A percentile compares a stretch with the other conserved stretches of the same genome.
phyloP scores from a whole-genome alignment of 2,329 filamentous ascomycete genomes.

The Diaporthe australafricana region DNA sequence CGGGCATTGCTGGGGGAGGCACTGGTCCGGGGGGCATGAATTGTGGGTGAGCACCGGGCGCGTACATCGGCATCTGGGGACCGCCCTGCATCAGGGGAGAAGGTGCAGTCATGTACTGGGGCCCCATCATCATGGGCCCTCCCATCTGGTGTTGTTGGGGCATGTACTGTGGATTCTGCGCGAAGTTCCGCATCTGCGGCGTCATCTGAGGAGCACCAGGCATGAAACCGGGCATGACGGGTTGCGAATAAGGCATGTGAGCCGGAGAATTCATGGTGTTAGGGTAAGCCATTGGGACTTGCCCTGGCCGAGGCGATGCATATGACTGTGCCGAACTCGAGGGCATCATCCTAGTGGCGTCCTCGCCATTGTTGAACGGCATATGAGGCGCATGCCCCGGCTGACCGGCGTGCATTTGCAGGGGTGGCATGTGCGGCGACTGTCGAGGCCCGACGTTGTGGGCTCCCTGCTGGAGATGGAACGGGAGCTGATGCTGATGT shows the following conservation, averaged over 20 bases:
- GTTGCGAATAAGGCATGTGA: slow-evolving; percentile 78
- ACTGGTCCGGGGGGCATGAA: slow-evolving; percentile 71
- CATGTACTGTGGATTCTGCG: slow-evolving; percentile 79
- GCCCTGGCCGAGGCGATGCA: slow-evolving; percentile 83
- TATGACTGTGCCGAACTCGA: slow-evolving; percentile 86
- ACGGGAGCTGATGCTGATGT: slow-evolving; percentile 86
- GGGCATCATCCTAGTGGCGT: slow-evolving; percentile 85
- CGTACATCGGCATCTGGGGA: slow-evolving; percentile 81
- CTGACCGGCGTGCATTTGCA: slow-evolving; percentile 80
- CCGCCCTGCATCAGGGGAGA: slow-evolving; percentile 75
- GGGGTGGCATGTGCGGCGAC: slow-evolving; percentile 80
- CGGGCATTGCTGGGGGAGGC: slow-evolving; percentile 70
- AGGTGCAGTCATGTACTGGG: slow-evolving; percentile 79
- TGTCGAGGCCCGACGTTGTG: slow-evolving; percentile 76
- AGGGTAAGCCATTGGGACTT: slow-evolving; percentile 76
- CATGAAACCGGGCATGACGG: slow-evolving; percentile 78
- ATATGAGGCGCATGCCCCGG: slow-evolving; percentile 74
- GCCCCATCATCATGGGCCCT: slow-evolving; percentile 90
- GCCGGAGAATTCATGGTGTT: slow-evolving; percentile 73
- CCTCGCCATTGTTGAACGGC: slow-evolving; percentile 80
- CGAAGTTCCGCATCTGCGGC: slow-evolving; percentile 74
- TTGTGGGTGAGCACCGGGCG: slow-evolving; percentile 73
- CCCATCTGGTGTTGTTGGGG: slow-evolving; percentile 79
- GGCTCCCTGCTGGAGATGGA: slow-evolving; percentile 81
- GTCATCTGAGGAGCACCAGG: slow-evolving; percentile 77